Conservation (phyloP, 805 yeast species). For the Ogataea naganishii region DNA sequence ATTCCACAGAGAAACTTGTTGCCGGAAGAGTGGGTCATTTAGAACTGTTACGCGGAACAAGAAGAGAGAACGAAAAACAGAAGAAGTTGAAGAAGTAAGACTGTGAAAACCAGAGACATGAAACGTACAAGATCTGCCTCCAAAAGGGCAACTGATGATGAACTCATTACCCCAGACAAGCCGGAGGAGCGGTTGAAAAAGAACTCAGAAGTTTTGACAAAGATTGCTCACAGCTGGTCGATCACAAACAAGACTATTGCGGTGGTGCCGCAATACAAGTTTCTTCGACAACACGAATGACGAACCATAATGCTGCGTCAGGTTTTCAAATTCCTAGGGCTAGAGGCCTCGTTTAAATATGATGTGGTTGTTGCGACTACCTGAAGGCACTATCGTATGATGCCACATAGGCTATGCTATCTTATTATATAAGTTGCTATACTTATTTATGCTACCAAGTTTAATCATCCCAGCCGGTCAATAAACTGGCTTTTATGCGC, state of each 20-base stretch:
- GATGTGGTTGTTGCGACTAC: too few species aligned
- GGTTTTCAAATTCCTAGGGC: too few species aligned
- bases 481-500: too few species aligned
- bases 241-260: constrained; percentile 11
- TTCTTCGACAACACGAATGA: constrained; percentile 8
- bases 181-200: constrained; percentile 22
- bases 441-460: too few species aligned
- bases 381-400: too few species aligned
- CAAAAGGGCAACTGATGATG: constrained; percentile 38
- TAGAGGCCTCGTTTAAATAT: too few species aligned
- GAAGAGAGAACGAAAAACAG: constrained; percentile 71
- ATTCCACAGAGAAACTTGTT: constrained; percentile 75
- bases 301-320: too few species aligned
- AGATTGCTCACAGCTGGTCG: constrained; percentile 11
- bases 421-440: too few species aligned
- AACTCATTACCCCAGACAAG: constrained; percentile 18
- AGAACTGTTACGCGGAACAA: constrained; percentile 83
- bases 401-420: too few species aligned
- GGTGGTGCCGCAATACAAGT: constrained; percentile 12
- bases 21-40: constrained; percentile 91
- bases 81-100: constrained; percentile 24
- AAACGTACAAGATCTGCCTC: constrained; percentile 1
- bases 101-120: constrained; percentile 3
- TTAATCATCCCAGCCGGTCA: too few species aligned
- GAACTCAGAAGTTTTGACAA: neutral